Evolutionary conservation across 768 basidiomycete genomes (phyloP).

Genomic region (Pisolithus microcarpus): DNA sequence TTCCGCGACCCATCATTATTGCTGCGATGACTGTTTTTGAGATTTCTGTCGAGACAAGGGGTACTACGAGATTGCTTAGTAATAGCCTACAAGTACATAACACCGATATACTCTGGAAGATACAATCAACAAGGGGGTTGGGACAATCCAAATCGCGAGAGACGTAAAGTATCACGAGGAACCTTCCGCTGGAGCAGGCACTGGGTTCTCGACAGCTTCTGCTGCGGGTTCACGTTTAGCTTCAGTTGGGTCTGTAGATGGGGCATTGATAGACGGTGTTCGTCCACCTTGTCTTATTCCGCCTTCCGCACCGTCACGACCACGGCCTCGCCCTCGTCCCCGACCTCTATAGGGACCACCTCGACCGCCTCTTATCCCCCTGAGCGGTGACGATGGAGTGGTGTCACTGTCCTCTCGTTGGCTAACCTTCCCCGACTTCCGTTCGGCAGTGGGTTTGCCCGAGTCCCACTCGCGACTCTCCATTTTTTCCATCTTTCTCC

Average conservation of each 20-base stretch:
- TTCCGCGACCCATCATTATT: constrained; percentile 55
- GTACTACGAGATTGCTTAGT: no score
- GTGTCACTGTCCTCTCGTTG: constrained; percentile 4
- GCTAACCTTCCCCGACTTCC: constrained; percentile 9
- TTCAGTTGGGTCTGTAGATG: not conserved
- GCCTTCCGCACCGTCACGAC: not conserved
- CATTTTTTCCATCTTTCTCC: constrained; percentile 74
- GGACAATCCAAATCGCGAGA: not conserved
- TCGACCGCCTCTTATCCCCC: constrained; percentile 20
- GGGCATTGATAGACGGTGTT: not conserved
- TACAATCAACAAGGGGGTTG: no score
- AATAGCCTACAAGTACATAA: not conserved
- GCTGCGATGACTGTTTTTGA: no score
- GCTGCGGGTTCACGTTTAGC: not conserved
- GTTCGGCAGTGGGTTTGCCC: constrained; percentile 41
- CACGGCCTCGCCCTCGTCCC: constrained; percentile 28
- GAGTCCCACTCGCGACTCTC: constrained; percentile 82
- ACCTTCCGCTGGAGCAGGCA: not conserved
- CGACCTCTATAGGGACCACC: constrained; percentile 29
- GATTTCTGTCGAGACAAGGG: no score
- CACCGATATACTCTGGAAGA: not conserved
- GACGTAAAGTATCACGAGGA: not conserved
- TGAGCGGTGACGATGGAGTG: constrained; percentile 9
- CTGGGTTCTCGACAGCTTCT: not conserved
- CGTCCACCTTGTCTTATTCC: not conserved